These are phyloP conservation scores for Barnettozyma sp. DNA, from an alignment of 805 yeast genomes.

Conservation along the genomic window DNA sequence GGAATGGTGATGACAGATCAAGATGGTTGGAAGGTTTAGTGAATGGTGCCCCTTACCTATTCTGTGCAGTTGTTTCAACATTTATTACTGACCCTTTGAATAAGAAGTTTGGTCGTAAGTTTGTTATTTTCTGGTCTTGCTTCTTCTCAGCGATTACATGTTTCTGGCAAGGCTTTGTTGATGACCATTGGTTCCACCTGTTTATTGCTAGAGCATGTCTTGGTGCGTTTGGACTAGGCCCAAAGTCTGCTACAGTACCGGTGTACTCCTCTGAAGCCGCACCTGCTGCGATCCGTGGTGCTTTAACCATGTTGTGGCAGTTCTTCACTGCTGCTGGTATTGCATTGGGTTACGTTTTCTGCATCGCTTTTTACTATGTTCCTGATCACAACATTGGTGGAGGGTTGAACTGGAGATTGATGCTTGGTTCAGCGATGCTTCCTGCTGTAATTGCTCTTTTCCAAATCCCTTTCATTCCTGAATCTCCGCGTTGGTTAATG, in stretches of 20 bases:
- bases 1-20: conserved; percentile 37
- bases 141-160: conserved; percentile 52
- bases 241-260: conserved; percentile 71
- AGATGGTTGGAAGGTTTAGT: conserved; percentile 57
- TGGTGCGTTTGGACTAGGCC: conserved; percentile 62
- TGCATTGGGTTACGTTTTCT: conserved; percentile 62
- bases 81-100: conserved; percentile 60
- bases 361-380: conserved; percentile 55
- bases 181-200: conserved; percentile 56
- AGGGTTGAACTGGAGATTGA: conserved; percentile 60
- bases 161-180: conserved; percentile 59
- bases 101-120: conserved; percentile 51
- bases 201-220: conserved; percentile 58
- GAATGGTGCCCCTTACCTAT: conserved; percentile 65
- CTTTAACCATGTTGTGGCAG: conserved; percentile 67
- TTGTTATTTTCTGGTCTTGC: conserved; percentile 62
- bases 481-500: conserved; percentile 74
- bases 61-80: conserved; percentile 53
- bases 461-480: conserved; percentile 65
- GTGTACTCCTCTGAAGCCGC: conserved; percentile 64
- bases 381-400: conserved; percentile 30
- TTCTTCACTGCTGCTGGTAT: conserved; percentile 70
- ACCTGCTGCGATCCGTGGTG: conserved; percentile 57
- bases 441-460: conserved; percentile 55
- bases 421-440: conserved; percentile 60